These are phyloP conservation scores for Geotrichum reessii DNA, from an alignment of 1,139 yeast genomes.

Conservation along the genomic window DNA sequence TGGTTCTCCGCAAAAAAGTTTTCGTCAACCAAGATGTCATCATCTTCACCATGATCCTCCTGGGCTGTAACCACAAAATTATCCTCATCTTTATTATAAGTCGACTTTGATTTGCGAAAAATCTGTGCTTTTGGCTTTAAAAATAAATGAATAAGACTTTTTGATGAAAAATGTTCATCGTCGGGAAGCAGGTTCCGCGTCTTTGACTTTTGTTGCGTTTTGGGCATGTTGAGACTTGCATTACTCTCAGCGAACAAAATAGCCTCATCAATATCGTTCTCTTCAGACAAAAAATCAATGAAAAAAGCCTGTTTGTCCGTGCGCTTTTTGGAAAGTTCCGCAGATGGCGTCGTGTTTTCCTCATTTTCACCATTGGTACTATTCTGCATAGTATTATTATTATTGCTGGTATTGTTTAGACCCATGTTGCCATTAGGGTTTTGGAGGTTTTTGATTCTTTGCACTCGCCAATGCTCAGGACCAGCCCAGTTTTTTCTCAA, in stretches of 20 bases:
- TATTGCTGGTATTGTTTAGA: conserved; percentile 23
- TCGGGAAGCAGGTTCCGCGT: conserved; percentile 57
- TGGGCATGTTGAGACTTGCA: conserved; percentile 41
- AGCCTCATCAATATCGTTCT: conserved; percentile 42
- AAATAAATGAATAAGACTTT: conserved; percentile 60
- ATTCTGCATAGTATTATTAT: conserved; percentile 15
- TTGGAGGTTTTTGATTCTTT: conserved; percentile 44
- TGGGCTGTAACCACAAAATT: conserved; percentile 3
- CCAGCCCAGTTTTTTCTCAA: conserved; percentile 79
- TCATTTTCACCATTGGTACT: conserved; percentile 15
- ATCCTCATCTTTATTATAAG: conserved; percentile 9
- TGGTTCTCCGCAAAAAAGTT: conserved; percentile 60
- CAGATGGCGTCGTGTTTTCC: conserved; percentile 20
- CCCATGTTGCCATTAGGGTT: not conserved
- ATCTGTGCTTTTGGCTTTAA: conserved; percentile 51
- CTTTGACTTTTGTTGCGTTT: conserved; percentile 40
- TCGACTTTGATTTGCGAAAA: conserved; percentile 21
- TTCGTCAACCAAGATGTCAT: conserved; percentile 45
- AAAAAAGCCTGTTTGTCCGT: conserved; percentile 35
- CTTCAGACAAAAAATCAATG: conserved; percentile 50
- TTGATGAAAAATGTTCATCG: conserved; percentile 69
- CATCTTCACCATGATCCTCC: conserved; percentile 19
- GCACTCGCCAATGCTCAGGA: conserved; percentile 89
- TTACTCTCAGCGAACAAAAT: conserved; percentile 49
- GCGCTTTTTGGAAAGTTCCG: conserved; percentile 22